Conservation (phyloP, 1,139 yeast genomes). For the Fermentozyma sake region DNA sequence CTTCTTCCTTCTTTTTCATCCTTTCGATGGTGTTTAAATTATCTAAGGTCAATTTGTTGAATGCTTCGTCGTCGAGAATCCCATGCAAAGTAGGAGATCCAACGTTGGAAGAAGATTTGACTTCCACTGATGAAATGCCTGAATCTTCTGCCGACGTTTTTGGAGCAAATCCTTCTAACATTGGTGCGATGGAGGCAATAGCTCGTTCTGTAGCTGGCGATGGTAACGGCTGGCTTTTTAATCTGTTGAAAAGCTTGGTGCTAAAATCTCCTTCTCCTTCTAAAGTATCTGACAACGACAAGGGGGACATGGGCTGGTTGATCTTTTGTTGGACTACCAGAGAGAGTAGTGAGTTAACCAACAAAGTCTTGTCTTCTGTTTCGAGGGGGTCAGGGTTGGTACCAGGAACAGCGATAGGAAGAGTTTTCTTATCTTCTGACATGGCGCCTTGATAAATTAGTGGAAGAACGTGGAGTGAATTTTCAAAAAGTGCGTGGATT, state of each 20-base stretch:
- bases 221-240: slow-evolving; percentile 10
- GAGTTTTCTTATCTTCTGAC: no score
- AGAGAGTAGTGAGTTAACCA: no score
- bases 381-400: no score
- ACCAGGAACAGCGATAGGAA: no score
- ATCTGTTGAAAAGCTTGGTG: not conserved
- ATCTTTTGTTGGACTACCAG: slow-evolving; percentile 11
- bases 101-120: not conserved
- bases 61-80: slow-evolving; percentile 3
- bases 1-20: no score
- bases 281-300: slow-evolving; percentile 18
- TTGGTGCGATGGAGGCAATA: slow-evolving; percentile 76
- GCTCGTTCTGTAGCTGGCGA: slow-evolving; percentile 49
- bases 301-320: slow-evolving; percentile 32
- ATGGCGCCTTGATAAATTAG: no score
- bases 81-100: slow-evolving; percentile 1
- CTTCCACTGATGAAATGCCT: slow-evolving; percentile 6
- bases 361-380: no score
- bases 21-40: slow-evolving; percentile 15
- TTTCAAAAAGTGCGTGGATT: no score
- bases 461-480: no score
- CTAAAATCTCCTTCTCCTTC: not conserved
- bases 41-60: slow-evolving; percentile 15
- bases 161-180: slow-evolving; percentile 66
- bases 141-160: slow-evolving; percentile 62